Percentiles rank a stretch among this genome's conserved stretches.
These are phyloP conservation scores for Linum trigynum DNA, from an alignment of 345 rosid genomes.

Conservation along the genomic window DNA sequence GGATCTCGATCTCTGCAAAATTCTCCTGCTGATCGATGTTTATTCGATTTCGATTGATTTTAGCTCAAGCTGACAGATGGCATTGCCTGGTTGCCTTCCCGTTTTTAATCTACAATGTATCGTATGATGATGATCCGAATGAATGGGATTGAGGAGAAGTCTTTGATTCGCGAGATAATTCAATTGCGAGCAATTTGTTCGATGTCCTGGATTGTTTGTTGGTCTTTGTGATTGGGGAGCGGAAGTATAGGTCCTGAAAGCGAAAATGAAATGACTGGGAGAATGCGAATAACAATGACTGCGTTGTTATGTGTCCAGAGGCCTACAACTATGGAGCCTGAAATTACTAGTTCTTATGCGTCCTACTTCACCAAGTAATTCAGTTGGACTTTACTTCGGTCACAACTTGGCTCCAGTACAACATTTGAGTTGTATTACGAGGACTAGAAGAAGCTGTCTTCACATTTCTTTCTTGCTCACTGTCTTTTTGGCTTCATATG, in stretches of 20 bases:
- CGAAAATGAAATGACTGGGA: background rate
- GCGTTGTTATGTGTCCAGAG: background rate
- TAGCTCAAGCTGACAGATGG: background rate
- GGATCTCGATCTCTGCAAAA: conserved; percentile 4
- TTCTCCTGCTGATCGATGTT: background rate
- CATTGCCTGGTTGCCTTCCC: background rate
- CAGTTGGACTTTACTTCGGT: too few species aligned
- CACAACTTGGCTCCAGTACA: background rate
- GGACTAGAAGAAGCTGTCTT: background rate
- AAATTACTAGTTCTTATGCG: background rate
- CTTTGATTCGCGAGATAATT: background rate
- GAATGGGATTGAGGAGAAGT: background rate
- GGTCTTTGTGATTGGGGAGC: background rate
- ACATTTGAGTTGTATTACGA: background rate
- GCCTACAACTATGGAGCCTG: background rate
- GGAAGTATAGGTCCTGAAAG: background rate
- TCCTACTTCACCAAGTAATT: background rate
- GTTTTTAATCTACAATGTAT: too few species aligned
- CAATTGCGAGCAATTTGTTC: background rate
- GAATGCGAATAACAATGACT: background rate
- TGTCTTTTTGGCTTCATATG: background rate
- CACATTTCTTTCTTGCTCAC: background rate
- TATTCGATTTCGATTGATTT: background rate
- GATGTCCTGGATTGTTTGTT: background rate
- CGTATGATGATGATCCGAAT: background rate